Evolutionary conservation across 805 yeast genomes (phyloP).

Genomic region (Barnettozyma pratensis): DNA sequence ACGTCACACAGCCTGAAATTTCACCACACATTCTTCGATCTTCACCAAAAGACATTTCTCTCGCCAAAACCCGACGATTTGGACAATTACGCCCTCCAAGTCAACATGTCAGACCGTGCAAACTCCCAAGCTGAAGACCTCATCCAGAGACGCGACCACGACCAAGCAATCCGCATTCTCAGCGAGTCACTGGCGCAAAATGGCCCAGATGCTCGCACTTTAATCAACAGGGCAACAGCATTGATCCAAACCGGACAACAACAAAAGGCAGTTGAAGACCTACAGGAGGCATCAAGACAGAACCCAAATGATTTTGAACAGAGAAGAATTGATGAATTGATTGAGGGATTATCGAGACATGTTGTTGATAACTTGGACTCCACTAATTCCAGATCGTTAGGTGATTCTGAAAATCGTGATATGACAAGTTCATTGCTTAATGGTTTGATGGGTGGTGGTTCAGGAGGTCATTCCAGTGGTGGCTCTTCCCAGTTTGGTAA

Average conservation of each 20-base stretch:
- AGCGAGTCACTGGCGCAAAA: not conserved
- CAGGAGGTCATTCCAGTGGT: slow-evolving; percentile 3
- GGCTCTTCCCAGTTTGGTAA: slow-evolving; percentile 14
- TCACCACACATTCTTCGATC: not conserved
- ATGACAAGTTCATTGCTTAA: slow-evolving; percentile 16
- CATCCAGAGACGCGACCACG: slow-evolving; percentile 1
- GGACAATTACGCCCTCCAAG: not conserved
- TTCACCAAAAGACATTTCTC: no score
- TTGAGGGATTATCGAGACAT: slow-evolving; percentile 17
- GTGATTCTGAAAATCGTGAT: slow-evolving; percentile 17
- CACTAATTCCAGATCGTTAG: slow-evolving; percentile 16
- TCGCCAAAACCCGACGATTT: no score
- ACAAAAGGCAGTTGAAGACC: slow-evolving; percentile 19
- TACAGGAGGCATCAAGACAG: slow-evolving; percentile 18
- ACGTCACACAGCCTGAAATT: not conserved
- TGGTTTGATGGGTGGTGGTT: slow-evolving; percentile 20
- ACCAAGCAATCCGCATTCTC: slow-evolving; percentile 3
- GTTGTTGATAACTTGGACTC: slow-evolving; percentile 19
- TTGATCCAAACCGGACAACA: slow-evolving; percentile 13
- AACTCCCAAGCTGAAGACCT: slow-evolving; percentile 13
- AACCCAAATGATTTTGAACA: slow-evolving; percentile 18
- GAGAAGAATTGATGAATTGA: slow-evolving; percentile 17
- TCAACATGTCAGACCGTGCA: slow-evolving; percentile 9
- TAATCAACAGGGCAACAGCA: slow-evolving; percentile 21
- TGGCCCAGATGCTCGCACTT: slow-evolving; percentile 16